Conservation (phyloP, 208 protist species). For the Phytomonas sp. region DNA sequence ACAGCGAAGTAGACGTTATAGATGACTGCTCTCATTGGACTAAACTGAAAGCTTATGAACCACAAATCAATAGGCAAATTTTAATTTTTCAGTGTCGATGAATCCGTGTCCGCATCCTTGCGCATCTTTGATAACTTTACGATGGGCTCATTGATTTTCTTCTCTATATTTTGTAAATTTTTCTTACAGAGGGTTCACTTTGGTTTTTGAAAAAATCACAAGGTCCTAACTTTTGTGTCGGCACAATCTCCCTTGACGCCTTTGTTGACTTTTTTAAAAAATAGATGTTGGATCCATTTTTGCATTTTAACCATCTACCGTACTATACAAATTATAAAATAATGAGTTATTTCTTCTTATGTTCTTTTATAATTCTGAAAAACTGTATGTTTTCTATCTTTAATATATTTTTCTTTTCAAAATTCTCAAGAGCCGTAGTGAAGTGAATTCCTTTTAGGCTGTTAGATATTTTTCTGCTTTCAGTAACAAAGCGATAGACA, state of each 20-base stretch:
- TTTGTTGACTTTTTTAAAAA: conserved; percentile 1
- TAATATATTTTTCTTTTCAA: neutral
- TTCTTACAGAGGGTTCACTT: neutral
- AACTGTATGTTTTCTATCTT: neutral
- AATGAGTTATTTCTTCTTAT: neutral
- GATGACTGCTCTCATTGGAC: neutral
- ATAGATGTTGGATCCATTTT: neutral
- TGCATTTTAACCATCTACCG: neutral
- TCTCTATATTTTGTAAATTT: neutral
- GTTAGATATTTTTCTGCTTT: neutral
- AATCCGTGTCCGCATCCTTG: neutral
- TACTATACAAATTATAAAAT: neutral
- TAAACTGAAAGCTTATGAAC: neutral
- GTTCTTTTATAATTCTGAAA: neutral
- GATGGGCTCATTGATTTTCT: neutral
- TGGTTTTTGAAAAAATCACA: neutral
- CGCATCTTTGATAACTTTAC: neutral
- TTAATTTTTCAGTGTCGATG: neutral
- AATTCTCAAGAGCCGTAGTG: neutral
- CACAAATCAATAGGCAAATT: neutral
- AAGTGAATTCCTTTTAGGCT: neutral
- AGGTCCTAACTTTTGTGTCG: neutral
- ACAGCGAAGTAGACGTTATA: neutral
- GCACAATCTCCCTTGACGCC: neutral
- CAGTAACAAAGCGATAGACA: neutral